Evolutionary conservation across 148 eudicot species (phyloP).

Genomic region (Mesembryanthemum crystallinum): DNA sequence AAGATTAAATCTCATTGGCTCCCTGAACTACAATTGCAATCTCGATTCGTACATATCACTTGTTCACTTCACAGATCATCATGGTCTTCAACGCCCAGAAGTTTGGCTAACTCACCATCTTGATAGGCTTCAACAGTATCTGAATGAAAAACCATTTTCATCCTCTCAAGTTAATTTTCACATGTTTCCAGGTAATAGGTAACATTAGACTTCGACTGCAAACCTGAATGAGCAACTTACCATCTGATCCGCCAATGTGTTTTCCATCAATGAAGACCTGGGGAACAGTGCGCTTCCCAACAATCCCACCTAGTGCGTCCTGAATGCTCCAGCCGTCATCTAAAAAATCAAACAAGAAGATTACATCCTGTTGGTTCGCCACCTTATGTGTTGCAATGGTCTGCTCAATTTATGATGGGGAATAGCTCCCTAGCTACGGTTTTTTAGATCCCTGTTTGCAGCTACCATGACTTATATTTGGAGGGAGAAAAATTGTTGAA

Average conservation of each 20-base stretch:
- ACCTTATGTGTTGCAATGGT: too few relatives aligned
- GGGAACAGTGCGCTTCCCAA: conserved; percentile 91
- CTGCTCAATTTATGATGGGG: neutral
- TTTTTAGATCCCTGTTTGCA: too few relatives aligned
- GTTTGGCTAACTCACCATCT: conserved; percentile 65
- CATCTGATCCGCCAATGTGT: conserved; percentile 98
- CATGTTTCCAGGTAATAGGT: neutral
- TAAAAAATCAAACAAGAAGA: conserved; percentile 24
- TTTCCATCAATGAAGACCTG: conserved; percentile 94
- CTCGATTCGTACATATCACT: neutral
- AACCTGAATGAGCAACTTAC: conserved; percentile 35
- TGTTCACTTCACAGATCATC: conserved; percentile 38
- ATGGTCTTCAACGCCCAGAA: conserved; percentile 54
- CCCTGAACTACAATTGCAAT: neutral
- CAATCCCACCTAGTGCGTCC: conserved; percentile 62
- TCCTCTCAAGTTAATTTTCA: neutral
- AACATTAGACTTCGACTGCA: neutral
- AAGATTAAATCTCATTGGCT: neutral
- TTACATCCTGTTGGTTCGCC: too few relatives aligned
- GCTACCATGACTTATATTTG: too few relatives aligned
- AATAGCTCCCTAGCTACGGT: neutral
- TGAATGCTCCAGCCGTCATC: conserved; percentile 83
- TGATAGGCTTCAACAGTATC: conserved; percentile 73
- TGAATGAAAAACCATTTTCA: conserved; percentile 21
- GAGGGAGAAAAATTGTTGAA: too few relatives aligned